Evolutionary conservation across 1,284 basidiomycete genomes (phyloP).

Genomic region (Mixia osmundae): DNA sequence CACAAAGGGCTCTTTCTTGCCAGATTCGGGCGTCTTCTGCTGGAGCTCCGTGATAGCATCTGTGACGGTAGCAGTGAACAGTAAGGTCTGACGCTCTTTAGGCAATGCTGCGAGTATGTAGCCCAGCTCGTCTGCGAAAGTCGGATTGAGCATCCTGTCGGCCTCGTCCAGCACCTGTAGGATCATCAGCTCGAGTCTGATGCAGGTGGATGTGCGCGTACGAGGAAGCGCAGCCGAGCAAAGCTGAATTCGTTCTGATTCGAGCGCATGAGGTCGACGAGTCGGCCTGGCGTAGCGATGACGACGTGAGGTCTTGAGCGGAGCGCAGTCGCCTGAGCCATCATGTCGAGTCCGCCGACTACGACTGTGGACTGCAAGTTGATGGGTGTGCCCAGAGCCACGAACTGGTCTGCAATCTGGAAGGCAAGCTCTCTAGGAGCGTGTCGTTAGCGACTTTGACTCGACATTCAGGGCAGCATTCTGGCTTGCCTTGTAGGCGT

Average conservation of each 20-base stretch:
- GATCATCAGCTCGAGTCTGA: neutral
- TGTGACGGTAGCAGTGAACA: constrained; percentile 90
- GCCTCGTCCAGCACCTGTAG: constrained; percentile 78
- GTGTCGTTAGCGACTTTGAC: constrained; percentile 1
- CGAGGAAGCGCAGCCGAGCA: constrained; percentile 61
- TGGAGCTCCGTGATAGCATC: constrained; percentile 62
- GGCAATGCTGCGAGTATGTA: constrained; percentile 60
- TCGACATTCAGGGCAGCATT: neutral
- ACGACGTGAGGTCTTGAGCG: constrained; percentile 70
- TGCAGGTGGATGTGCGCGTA: no score
- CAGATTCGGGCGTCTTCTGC: constrained; percentile 43
- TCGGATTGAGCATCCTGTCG: constrained; percentile 70
- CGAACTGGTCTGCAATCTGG: constrained; percentile 89
- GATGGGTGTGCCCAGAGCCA: constrained; percentile 59
- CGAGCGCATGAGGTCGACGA: constrained; percentile 69
- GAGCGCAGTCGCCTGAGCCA: constrained; percentile 73
- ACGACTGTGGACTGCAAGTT: constrained; percentile 65
- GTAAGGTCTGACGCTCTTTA: constrained; percentile 66
- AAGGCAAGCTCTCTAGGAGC: constrained; percentile 66
- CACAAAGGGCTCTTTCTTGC: constrained; percentile 68
- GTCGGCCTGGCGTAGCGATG: constrained; percentile 83
- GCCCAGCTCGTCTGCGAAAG: constrained; percentile 66
- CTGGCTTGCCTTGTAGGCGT: constrained; percentile 66
- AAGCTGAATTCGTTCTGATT: constrained; percentile 62
- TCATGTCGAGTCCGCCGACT: constrained; percentile 98